Percentiles rank a stretch among this genome's conserved stretches.
These are phyloP conservation scores for Gremmenia infestans DNA, from an alignment of 2,329 filamentous ascomycete genomes.

Conservation along the genomic window DNA sequence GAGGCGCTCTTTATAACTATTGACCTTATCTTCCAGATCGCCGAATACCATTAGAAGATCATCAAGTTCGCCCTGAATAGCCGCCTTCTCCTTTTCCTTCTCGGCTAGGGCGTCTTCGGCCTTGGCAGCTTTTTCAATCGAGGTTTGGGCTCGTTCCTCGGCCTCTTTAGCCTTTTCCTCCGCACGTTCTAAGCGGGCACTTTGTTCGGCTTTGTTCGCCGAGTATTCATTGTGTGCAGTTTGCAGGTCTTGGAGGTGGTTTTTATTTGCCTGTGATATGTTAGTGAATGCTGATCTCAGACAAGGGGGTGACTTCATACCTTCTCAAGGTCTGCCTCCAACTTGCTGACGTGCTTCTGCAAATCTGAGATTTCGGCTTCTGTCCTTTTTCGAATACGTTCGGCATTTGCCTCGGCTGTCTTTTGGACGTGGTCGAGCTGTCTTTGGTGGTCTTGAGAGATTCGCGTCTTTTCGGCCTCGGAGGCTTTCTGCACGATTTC, in stretches of 20 bases:
- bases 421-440: conserved; percentile 45
- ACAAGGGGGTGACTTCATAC: conserved; percentile 30
- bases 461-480: conserved; percentile 36
- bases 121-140: conserved; percentile 32
- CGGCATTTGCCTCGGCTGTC: conserved; percentile 43
- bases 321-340: conserved; percentile 60
- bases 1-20: conserved; percentile 57
- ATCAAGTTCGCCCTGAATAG: conserved; percentile 68
- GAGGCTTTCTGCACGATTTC: conserved; percentile 43
- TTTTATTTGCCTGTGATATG: conserved; percentile 49
- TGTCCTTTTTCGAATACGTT: conserved; percentile 42
- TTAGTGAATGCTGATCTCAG: conserved; percentile 18
- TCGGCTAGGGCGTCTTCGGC: conserved; percentile 30
- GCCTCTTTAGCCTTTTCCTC: conserved; percentile 43
- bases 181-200: conserved; percentile 21
- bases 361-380: conserved; percentile 62
- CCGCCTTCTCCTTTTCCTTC: conserved; percentile 58
- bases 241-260: conserved; percentile 55
- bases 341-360: conserved; percentile 52
- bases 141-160: conserved; percentile 23
- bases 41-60: conserved; percentile 77
- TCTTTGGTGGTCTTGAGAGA: conserved; percentile 34
- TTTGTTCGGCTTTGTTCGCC: conserved; percentile 33
- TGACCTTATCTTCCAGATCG: conserved; percentile 72
- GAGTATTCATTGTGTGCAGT: conserved; percentile 47